Evolutionary conservation across 148 eudicot species (phyloP), one percentile per base, ranked within the genome.

Genomic region (Gaultheria prostrata): DNA sequence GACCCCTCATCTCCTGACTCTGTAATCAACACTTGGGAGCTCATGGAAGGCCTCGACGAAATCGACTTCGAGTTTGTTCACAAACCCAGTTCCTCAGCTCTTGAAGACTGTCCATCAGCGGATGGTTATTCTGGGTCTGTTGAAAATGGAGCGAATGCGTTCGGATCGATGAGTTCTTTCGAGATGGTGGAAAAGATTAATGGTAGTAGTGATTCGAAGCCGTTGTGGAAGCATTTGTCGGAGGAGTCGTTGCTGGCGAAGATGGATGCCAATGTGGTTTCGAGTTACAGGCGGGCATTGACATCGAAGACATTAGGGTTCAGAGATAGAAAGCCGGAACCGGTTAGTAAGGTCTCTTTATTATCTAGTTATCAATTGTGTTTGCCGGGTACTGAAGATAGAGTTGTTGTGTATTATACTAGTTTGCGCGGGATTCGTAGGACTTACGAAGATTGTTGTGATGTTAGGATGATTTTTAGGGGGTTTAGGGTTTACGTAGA

Each of bases 11-110:
- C 98, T 0, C 94, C 97, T 20, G 98, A 94, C 75, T 92, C 97
- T n/a, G 99, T 97, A 3, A 97, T 97, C 86, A 94, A 97, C 88
- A 95, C 99, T 21, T 97, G 99, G 99, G 99, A 94, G 83, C 95
- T 97, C 83, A 97, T 97, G 99, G 98, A 95, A 88, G 99, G 96
- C 33, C 95, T 97, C 53, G 98, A 95, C 80, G 98, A 93, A 8
- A 89, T 90, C 65, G 88, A 85, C 48, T 84, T 80, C 72, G 88
- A 87, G 46, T 71, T 77, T 35, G 84, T 89, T 46, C 88, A 88
- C 17, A 79, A 67, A 76, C 85, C 86, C 59, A 7, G 79, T 85
- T 39, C 77, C 48, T 59, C 30, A 81, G 82, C 49, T 17, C 48
- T 65, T 9, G 30, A 28, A 82, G 77, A 61, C 13, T 54, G 24